Conservation (phyloP, 805 yeast species). For the Wickerhamomyces hampshirensis region DNA sequence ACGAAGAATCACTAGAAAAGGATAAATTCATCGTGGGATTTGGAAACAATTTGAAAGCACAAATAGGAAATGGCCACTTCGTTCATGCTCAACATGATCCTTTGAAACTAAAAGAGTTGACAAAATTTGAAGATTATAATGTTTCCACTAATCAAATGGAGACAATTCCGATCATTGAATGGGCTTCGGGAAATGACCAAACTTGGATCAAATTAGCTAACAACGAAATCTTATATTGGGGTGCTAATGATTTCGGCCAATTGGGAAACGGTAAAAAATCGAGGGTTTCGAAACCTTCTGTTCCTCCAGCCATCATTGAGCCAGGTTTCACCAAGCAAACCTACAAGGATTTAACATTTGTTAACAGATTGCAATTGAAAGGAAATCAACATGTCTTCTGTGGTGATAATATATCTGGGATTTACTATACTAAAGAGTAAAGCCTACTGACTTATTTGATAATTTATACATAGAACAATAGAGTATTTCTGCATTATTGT, state of each 20-base stretch:
- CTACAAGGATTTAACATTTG: conserved; percentile 30
- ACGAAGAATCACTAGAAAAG: conserved; percentile 17
- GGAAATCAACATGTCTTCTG: conserved; percentile 57
- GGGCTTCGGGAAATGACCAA: conserved; percentile 67
- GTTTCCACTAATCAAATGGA: conserved; percentile 38
- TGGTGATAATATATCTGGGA: conserved; percentile 57
- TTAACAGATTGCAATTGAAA: conserved; percentile 43
- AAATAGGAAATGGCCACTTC: conserved; percentile 74
- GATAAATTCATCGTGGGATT: conserved; percentile 48
- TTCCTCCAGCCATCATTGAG: conserved; percentile 53
- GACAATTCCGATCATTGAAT: conserved; percentile 42
- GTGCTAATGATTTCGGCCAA: conserved; percentile 79
- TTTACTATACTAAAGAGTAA: conserved; percentile 43
- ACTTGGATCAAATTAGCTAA: conserved; percentile 53
- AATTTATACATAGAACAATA: background rate
- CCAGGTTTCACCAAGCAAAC: conserved; percentile 34
- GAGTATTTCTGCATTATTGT: too few species aligned
- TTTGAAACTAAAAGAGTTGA: conserved; percentile 38
- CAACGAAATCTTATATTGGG: conserved; percentile 73
- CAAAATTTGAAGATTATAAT: conserved; percentile 48
- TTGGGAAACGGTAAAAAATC: conserved; percentile 75
- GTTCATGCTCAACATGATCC: conserved; percentile 73
- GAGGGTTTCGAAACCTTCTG: conserved; percentile 50
- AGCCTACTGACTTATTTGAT: background rate
- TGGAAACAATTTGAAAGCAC: conserved; percentile 86